Percentiles rank a stretch among this genome's conserved stretches.
phyloP scores from a whole-genome alignment of 768 basidiomycete species.

The Lentinula edodes region DNA sequence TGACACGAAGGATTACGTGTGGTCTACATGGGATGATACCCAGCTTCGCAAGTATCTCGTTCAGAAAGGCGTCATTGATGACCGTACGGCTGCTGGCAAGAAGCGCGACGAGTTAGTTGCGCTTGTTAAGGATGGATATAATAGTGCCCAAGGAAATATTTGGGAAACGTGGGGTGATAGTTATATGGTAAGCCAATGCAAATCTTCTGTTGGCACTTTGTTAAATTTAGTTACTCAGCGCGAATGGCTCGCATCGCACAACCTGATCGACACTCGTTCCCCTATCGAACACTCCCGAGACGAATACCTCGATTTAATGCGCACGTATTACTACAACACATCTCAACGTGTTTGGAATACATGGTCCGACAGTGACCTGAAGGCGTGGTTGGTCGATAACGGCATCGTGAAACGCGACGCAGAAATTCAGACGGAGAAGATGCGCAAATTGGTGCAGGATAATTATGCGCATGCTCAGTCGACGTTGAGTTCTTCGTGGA shows the following conservation, averaged over 20 bases:
- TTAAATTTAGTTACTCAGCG: constrained; percentile 37
- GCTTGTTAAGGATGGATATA: constrained; percentile 67
- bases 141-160: constrained; percentile 51
- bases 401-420: constrained; percentile 66
- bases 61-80: constrained; percentile 56
- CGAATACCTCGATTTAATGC: constrained; percentile 61
- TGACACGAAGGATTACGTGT: constrained; percentile 80
- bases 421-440: constrained; percentile 64
- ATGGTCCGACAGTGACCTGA: constrained; percentile 79
- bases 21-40: constrained; percentile 85
- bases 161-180: constrained; percentile 88
- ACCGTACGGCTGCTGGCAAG: constrained; percentile 52
- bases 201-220: background rate
- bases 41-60: constrained; percentile 68
- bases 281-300: constrained; percentile 50
- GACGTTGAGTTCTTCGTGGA: constrained; percentile 65
- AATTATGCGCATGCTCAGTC: constrained; percentile 62
- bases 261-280: constrained; percentile 45
- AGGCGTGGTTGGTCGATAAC: constrained; percentile 74
- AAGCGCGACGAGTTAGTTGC: constrained; percentile 63
- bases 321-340: constrained; percentile 67
- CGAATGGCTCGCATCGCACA: constrained; percentile 79
- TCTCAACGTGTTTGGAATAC: constrained; percentile 50
- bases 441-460: constrained; percentile 70
- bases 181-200: constrained; percentile 53